Conservation (phyloP, 2,329 filamentous ascomycete genomes). For the Cercospora sp. region DNA sequence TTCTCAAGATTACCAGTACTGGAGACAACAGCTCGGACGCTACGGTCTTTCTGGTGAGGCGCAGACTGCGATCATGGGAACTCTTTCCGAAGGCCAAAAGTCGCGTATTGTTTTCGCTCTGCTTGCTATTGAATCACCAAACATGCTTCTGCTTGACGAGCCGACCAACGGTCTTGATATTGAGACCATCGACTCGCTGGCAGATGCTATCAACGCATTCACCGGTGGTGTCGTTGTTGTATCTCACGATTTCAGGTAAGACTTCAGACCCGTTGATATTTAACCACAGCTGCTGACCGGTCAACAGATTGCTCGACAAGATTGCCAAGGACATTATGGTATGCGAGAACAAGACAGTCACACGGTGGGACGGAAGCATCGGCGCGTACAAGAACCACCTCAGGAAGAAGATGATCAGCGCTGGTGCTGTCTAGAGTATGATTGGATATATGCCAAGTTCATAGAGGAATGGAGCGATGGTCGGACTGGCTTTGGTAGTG, state of each 20-base stretch:
- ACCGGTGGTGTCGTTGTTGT: conserved; percentile 97
- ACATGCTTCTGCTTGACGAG: conserved; percentile 97
- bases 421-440: conserved; percentile 66
- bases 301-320: conserved; percentile 84
- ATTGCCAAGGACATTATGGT: conserved; percentile 99
- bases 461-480: conserved; percentile 8
- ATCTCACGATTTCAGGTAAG: conserved; percentile 97
- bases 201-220: conserved; percentile 95
- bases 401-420: conserved; percentile 95
- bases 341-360: conserved; percentile 96
- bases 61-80: conserved; percentile 97
- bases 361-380: conserved; percentile 83
- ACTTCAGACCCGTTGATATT: conserved; percentile 37
- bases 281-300: conserved; percentile 39
- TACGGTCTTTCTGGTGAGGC: conserved; percentile 92
- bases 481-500: conserved; percentile 11
- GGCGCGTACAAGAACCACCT: conserved; percentile 97
- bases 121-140: conserved; percentile 89
- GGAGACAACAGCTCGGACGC: conserved; percentile 92
- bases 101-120: conserved; percentile 97
- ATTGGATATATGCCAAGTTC: background rate
- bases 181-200: conserved; percentile 94
- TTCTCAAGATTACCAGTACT: conserved; percentile 98
- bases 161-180: conserved; percentile 99
- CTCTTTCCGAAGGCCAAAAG: conserved; percentile 95